Percentiles rank a stretch among this genome's conserved stretches.
Conservation (phyloP, 2,329 filamentous ascomycete species). For the Epichloe coenophiala region DNA sequence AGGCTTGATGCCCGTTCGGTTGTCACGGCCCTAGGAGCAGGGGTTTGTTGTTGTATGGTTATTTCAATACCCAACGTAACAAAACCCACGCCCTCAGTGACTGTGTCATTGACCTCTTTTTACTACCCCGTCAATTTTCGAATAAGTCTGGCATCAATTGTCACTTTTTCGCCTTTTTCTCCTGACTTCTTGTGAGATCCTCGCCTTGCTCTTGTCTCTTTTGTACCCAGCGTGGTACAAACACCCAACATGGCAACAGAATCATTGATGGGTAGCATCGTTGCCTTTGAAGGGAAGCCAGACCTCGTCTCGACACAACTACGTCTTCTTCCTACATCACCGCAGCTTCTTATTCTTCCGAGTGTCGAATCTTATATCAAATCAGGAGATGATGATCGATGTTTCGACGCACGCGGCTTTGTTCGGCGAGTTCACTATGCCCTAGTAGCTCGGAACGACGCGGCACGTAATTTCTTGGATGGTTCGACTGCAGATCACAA, state of each 20-base stretch:
- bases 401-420: slow-evolving; percentile 20
- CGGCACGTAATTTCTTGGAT: slow-evolving; percentile 37
- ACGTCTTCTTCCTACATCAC: slow-evolving; percentile 43
- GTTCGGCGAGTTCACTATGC: slow-evolving; percentile 39
- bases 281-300: slow-evolving; percentile 46
- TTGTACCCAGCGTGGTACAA: neutral
- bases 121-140: neutral
- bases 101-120: neutral
- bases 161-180: neutral
- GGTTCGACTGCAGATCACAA: slow-evolving; percentile 31
- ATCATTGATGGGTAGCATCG: slow-evolving; percentile 31
- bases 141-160: neutral
- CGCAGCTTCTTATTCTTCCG: slow-evolving; percentile 44
- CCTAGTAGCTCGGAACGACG: slow-evolving; percentile 29
- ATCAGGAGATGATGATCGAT: neutral
- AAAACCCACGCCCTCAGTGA: neutral
- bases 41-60: neutral
- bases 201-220: neutral
- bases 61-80: neutral
- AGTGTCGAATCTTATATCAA: slow-evolving; percentile 9
- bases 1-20: neutral
- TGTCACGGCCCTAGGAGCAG: neutral
- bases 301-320: slow-evolving; percentile 45
- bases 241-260: slow-evolving; percentile 8
- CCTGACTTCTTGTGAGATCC: neutral